A percentile compares a stretch with the other conserved stretches of the same genome.
These are phyloP conservation scores for Umbelopsis sp. DNA, from an alignment of 371 early-diverging fungal genomes.

Conservation along the genomic window DNA sequence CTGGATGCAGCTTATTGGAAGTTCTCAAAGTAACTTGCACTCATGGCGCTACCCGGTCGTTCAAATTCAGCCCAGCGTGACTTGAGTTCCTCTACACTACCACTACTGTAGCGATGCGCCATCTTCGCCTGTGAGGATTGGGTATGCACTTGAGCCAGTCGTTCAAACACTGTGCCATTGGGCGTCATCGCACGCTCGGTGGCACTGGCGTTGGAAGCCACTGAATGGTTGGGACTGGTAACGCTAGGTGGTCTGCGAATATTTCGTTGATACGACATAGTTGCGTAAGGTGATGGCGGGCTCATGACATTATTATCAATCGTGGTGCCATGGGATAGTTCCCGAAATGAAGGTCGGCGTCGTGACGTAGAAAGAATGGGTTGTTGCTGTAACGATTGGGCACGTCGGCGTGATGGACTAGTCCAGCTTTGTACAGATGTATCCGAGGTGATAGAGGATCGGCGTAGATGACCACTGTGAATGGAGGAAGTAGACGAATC, in stretches of 20 bases:
- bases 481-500: constrained; percentile 58
- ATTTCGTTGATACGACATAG: constrained; percentile 26
- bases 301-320: constrained; percentile 15
- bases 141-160: constrained; percentile 49
- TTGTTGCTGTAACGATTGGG: constrained; percentile 38
- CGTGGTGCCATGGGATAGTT: constrained; percentile 28
- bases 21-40: constrained; percentile 31
- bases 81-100: constrained; percentile 49
- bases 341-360: constrained; percentile 42
- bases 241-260: constrained; percentile 11
- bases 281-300: constrained; percentile 25
- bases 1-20: not conserved
- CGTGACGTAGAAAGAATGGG: constrained; percentile 26
- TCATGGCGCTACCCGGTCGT: constrained; percentile 36
- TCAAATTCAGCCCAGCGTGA: constrained; percentile 33
- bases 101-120: constrained; percentile 46
- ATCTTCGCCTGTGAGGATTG: constrained; percentile 51
- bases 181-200: constrained; percentile 34
- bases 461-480: constrained; percentile 47
- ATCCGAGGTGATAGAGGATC: constrained; percentile 51
- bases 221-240: constrained; percentile 26
- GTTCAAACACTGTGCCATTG: constrained; percentile 46
- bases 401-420: constrained; percentile 32
- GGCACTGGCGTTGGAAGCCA: constrained; percentile 22
- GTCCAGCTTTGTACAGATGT: constrained; percentile 39